A percentile compares a stretch with the other conserved stretches of the same genome.
Conservation (phyloP, 257 asterid genomes). For the Ballota nigra region DNA sequence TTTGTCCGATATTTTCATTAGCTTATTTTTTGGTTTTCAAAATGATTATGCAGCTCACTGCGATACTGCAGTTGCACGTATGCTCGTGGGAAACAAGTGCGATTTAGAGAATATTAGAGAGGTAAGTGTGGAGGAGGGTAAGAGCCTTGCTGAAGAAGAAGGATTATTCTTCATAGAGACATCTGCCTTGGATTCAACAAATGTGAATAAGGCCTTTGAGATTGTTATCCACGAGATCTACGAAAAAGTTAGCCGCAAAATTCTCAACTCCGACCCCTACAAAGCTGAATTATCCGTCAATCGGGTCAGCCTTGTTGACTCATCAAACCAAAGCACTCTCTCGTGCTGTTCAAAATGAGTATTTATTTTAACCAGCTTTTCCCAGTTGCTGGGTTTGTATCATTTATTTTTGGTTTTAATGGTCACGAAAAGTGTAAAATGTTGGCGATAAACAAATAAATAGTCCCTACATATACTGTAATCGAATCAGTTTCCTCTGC, state of each 20-base stretch:
- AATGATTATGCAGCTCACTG: conserved; percentile 54
- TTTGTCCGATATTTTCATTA: not conserved
- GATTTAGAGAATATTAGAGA: conserved; percentile 68
- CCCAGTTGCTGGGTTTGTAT: conserved; percentile 20
- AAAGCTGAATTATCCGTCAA: conserved; percentile 63
- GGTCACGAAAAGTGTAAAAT: not conserved
- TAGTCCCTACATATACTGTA: not conserved
- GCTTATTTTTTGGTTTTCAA: not conserved
- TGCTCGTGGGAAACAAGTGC: conserved; percentile 82
- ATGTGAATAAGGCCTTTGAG: conserved; percentile 64
- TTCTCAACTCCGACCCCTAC: conserved; percentile 63
- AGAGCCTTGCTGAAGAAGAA: conserved; percentile 66
- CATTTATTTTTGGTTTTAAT: conserved; percentile 16
- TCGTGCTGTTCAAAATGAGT: conserved; percentile 61
- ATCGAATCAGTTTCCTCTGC: not conserved
- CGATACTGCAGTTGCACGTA: conserved; percentile 57
- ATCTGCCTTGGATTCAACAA: conserved; percentile 69
- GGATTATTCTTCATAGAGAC: conserved; percentile 79
- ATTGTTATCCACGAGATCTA: conserved; percentile 66
- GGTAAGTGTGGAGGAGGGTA: conserved; percentile 65
- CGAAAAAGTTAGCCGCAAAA: conserved; percentile 58
- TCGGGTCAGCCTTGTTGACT: conserved; percentile 52
- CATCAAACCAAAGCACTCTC: conserved; percentile 45
- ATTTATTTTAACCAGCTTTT: conserved; percentile 18
- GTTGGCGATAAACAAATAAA: not conserved